These are phyloP conservation scores for Albifimbria verrucaria DNA, from an alignment of 2,329 filamentous ascomycete genomes.

Conservation along the genomic window DNA sequence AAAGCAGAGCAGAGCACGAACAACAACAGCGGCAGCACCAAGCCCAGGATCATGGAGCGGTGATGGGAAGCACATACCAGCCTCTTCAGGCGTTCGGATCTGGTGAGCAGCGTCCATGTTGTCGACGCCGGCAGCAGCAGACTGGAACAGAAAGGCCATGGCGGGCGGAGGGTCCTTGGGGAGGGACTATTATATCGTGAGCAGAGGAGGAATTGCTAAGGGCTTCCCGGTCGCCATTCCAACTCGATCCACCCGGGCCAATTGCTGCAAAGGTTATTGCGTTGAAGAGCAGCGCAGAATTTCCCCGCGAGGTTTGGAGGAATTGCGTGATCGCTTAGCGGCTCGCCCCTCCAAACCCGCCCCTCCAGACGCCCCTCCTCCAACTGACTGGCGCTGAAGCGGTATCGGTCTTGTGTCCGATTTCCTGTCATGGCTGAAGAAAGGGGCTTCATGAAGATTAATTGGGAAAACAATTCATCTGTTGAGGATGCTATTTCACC, in stretches of 20 bases:
- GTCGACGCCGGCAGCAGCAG: conserved; percentile 21
- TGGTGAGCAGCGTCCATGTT: conserved; percentile 40
- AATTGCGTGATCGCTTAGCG: conserved; percentile 3
- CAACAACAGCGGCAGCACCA: too few species aligned
- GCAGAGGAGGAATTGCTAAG: background rate
- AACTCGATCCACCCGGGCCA: background rate
- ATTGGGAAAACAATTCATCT: too few species aligned
- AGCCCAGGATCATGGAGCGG: conserved; percentile 1
- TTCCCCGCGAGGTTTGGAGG: background rate
- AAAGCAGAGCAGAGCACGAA: too few species aligned
- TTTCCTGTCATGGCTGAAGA: too few species aligned
- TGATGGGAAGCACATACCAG: conserved; percentile 46
- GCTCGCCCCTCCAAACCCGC: background rate
- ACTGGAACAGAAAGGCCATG: conserved; percentile 34
- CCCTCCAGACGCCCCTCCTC: background rate
- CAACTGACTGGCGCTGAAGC: background rate
- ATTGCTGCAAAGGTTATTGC: background rate
- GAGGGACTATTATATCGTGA: background rate
- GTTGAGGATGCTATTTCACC: too few species aligned
- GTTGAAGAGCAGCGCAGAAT: background rate
- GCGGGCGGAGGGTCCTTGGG: conserved; percentile 6
- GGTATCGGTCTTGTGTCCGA: background rate
- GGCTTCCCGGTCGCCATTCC: background rate
- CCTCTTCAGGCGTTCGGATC: conserved; percentile 61
- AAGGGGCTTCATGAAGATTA: too few species aligned